Base-by-base conservation (phyloP, 2,329 filamentous ascomycete genomes). In the Cylindrodendrum hubeiense region DNA sequence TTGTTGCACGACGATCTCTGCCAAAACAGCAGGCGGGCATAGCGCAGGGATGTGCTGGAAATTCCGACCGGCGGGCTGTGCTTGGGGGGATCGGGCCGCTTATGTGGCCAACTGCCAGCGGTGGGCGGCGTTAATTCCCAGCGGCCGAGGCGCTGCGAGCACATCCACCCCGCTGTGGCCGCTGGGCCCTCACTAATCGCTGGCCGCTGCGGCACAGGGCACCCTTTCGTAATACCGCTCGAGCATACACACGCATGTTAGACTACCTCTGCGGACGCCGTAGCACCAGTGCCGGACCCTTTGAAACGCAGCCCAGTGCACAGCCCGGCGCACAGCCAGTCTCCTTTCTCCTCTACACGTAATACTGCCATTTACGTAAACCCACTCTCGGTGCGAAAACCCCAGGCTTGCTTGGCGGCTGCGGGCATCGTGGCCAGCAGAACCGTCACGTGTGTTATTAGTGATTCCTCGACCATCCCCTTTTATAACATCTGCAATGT, bases 281-380 rank as follows among this genome's bases (percentile, higher is more conserved):
- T n/a, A n/a, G 34, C 34, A 37, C 6, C 15, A n/a, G n/a, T 34
- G 46, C 37, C 24, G 34, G 46, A 30, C 13, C 44, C 21, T 43
- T 37, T 41, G 10, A 21, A 22, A 37, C 34, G 4, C 34, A 10
- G 34, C 34, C 34, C 34, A 37, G 13, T 15, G 34, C 17, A 43
- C 37, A 34, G 17, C 26, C 54, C 21, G 13, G n/a, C n/a, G n/a
- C n/a, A n/a, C n/a, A 17, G 30, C 22, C 21, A 24, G 44, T 49
- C n/a, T n/a, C n/a, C n/a, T n/a, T n/a, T n/a, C n/a, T n/a, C n/a
- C n/a, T 17, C 34, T 10, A 59, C 55, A 24, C 56, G 50, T 52
- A 52, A 60, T 60, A 52, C 28, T 43, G 44, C 19, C 39, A 58
- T 58, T 60, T 52, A 60, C 56, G 56, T 60, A 60, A 60, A 51